phyloP scores from a whole-genome alignment of 2,329 filamentous ascomycete genomes.

The Colletotrichum costaricense region DNA sequence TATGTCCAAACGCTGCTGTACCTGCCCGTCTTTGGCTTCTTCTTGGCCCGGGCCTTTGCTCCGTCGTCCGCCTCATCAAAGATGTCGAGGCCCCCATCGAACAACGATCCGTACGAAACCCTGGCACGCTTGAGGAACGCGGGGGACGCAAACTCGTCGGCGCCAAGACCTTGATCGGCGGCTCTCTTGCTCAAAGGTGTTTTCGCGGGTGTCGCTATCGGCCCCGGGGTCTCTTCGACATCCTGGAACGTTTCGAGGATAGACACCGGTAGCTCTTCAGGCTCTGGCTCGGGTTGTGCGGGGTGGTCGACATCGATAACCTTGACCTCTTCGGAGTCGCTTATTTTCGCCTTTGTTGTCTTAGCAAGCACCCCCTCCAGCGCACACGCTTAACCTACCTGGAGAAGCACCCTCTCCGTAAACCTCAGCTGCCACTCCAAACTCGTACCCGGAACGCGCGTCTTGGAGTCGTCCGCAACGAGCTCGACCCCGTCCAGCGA shows the following conservation, averaged over 20 bases:
- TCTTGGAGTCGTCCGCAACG: constrained; percentile 62
- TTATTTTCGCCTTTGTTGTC: constrained; percentile 52
- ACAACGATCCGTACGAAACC: constrained; percentile 75
- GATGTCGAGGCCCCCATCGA: constrained; percentile 73
- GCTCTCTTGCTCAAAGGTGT: constrained; percentile 43
- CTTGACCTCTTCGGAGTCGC: constrained; percentile 59
- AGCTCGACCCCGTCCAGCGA: constrained; percentile 77
- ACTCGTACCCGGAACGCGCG: constrained; percentile 60
- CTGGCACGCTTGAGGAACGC: constrained; percentile 81
- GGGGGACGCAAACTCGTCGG: constrained; percentile 77
- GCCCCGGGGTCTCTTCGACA: constrained; percentile 37
- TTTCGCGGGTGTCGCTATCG: neutral
- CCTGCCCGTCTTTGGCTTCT: constrained; percentile 76
- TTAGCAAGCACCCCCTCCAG: constrained; percentile 33
- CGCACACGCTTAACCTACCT: constrained; percentile 46
- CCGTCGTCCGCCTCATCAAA: constrained; percentile 75
- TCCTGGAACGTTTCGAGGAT: constrained; percentile 36
- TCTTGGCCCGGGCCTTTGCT: constrained; percentile 71
- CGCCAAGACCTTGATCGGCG: constrained; percentile 48
- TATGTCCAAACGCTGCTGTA: constrained; percentile 80
- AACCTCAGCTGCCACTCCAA: constrained; percentile 71
- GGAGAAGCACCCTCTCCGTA: constrained; percentile 58
- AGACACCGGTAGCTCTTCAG: constrained; percentile 26
- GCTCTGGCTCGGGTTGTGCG: constrained; percentile 34
- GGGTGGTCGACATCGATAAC: constrained; percentile 65